Conservation (phyloP, 164 flowering plant species). For the Amborella trichopoda region DNA sequence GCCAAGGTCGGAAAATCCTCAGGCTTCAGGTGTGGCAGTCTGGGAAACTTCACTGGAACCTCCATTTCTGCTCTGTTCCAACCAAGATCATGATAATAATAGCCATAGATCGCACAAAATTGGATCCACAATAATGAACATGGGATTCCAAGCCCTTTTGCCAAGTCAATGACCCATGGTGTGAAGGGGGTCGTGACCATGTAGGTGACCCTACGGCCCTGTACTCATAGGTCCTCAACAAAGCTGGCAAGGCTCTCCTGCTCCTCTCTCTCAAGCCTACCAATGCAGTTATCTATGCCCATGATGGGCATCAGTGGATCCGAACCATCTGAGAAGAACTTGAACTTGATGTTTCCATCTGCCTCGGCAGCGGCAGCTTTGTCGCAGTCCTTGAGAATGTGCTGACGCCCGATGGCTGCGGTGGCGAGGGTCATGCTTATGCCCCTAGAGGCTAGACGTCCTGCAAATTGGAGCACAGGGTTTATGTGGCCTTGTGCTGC, state of each 20-base stretch:
- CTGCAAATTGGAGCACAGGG: constrained; percentile 54
- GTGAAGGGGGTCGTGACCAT: constrained; percentile 58
- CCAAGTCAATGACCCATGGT: constrained; percentile 74
- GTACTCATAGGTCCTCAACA: constrained; percentile 17
- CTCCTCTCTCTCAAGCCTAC: constrained; percentile 34
- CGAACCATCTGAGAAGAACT: constrained; percentile 57
- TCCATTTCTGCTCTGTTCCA: too few relatives aligned
- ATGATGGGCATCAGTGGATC: constrained; percentile 21
- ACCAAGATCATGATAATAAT: constrained; percentile 43
- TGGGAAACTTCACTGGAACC: too few relatives aligned
- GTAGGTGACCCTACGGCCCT: constrained; percentile 49
- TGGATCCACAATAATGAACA: constrained; percentile 70
- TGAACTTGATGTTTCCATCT: constrained; percentile 45
- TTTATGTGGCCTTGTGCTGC: constrained; percentile 64
- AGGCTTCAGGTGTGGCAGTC: too few relatives aligned
- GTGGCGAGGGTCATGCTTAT: constrained; percentile 48
- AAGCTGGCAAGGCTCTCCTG: constrained; percentile 20
- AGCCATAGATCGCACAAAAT: constrained; percentile 47
- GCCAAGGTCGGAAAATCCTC: too few relatives aligned
- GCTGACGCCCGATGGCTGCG: constrained; percentile 21
- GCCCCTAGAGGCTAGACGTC: constrained; percentile 45
- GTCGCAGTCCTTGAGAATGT: constrained; percentile 26
- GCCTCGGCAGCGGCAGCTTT: constrained; percentile 6
- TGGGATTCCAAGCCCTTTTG: constrained; percentile 33
- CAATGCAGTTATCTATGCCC: constrained; percentile 24